Base-by-base conservation (phyloP, 2,329 filamentous ascomycete genomes). In the Aspergillus sp. region DNA sequence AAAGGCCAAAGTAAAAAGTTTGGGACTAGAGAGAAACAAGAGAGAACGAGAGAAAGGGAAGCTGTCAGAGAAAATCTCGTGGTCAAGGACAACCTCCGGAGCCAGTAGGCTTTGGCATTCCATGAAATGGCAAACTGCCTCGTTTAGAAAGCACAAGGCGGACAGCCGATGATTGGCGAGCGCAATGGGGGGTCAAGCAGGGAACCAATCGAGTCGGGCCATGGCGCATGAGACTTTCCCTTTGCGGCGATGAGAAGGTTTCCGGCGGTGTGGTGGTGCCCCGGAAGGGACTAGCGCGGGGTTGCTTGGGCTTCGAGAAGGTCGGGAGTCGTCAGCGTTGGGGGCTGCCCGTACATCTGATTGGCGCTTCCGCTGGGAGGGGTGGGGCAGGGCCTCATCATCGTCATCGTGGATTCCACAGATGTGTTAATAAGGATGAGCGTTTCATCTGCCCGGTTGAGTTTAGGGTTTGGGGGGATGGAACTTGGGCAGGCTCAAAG, bases 241-340 rank as follows among this genome's bases (percentile, higher is more conserved):
- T 52, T 61, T 58, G 42, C 31, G 56, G 61, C 39, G 5, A 3
- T 18, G 42, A 45, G 47, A 60, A 36, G 45, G 26, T 59, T 52
- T 50, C 26, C 36, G 51, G 49, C 49, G 58, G 54, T 31, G 42
- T 57, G 49, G 50, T 16, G 29, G n/a, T 4, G 1, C 56, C 62
- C 16, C 42, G 45, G 59, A 58, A 0, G 2, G 24, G 62, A 0
- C 31, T 65, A 65, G 60, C 51, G 62, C 6, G 16, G 10, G 31
- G 51, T 7, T 61, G 58, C 57, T n/a, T 57, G 60, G 56, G 56
- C 65, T 66, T 66, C 65, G 47, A 52, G 65, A 66, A 66, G 65
- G 50, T 57, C 58, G 57, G 63, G 57, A 61, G 59, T 66, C 65
- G 65, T 66, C 63, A 65, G 62, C 65, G n/a, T 56, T 55, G 46